Percentiles rank a stretch among this genome's conserved stretches.
phyloP scores from a whole-genome alignment of 177 flowering plant species.

The Vitis hybrid region DNA sequence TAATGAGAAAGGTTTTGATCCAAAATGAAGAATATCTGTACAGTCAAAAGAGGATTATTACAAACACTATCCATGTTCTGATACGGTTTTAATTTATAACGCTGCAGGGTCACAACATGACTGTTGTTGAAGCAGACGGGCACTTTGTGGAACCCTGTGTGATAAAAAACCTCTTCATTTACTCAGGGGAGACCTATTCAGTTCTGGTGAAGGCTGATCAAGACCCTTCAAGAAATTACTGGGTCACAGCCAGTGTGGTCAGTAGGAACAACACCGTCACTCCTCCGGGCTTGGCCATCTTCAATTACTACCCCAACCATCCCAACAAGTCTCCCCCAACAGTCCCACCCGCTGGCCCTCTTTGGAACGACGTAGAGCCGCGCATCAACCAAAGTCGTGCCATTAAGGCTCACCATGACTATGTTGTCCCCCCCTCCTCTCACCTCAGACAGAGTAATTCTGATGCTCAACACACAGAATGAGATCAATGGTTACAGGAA shows the following conservation, averaged over 20 bases:
- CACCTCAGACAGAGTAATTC: constrained; percentile 54
- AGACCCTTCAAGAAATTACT: constrained; percentile 74
- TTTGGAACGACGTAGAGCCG: constrained; percentile 51
- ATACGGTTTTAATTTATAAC: too few species aligned
- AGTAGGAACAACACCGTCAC: constrained; percentile 44
- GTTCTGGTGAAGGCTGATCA: constrained; percentile 76
- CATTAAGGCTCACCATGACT: constrained; percentile 53
- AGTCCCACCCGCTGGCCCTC: constrained; percentile 53
- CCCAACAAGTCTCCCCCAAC: constrained; percentile 54
- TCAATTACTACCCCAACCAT: constrained; percentile 87
- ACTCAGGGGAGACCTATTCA: constrained; percentile 92
- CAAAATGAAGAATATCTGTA: too few species aligned
- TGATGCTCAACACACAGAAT: constrained; percentile 85
- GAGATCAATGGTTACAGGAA: constrained; percentile 33
- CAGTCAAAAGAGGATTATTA: too few species aligned
- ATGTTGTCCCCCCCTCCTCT: constrained; percentile 56
- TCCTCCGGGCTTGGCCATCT: constrained; percentile 57
- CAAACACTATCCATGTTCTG: too few species aligned
- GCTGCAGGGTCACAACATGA: constrained; percentile 81
- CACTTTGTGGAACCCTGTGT: constrained; percentile 78
- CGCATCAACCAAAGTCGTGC: constrained; percentile 47
- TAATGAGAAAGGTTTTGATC: too few species aligned
- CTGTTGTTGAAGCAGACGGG: constrained; percentile 91
- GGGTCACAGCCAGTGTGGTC: constrained; percentile 57
- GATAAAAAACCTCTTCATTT: constrained; percentile 63